A percentile compares a stretch with the other conserved stretches of the same genome.
Conservation (phyloP, 192 early-diverging fungal genomes). For the Linnemannia zychae region DNA sequence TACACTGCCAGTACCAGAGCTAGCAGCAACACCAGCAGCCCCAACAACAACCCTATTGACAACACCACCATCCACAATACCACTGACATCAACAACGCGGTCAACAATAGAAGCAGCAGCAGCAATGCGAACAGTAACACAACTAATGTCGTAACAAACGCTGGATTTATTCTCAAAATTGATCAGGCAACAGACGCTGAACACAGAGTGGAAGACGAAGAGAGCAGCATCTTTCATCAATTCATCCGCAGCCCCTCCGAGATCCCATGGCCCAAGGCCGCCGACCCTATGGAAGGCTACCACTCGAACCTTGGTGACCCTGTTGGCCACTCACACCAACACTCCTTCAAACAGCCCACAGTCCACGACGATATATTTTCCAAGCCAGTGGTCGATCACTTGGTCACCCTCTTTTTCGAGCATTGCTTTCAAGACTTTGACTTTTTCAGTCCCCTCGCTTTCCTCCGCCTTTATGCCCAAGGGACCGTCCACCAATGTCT, state of each 20-base stretch:
- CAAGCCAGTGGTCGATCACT: neutral
- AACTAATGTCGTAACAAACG: neutral
- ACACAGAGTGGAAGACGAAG: neutral
- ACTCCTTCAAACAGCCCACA: neutral
- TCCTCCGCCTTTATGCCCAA: neutral
- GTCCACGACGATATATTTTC: neutral
- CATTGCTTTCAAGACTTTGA: slow-evolving; percentile 2
- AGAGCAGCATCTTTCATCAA: neutral
- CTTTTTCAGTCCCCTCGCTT: neutral
- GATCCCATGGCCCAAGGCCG: neutral
- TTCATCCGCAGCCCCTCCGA: neutral
- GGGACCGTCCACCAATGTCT: neutral
- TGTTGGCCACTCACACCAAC: neutral
- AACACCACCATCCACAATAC: neutral
- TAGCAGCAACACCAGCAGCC: neutral
- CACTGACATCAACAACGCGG: neutral
- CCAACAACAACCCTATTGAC: neutral
- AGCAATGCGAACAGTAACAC: neutral
- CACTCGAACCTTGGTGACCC: neutral
- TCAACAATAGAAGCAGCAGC: neutral
- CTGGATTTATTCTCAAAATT: neutral
- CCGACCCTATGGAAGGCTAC: neutral
- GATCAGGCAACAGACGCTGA: neutral
- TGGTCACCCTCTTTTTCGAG: neutral
- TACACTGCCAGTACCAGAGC: neutral